Evolutionary conservation across 2,329 filamentous ascomycete species (phyloP).

Genomic region (Lasiodiplodia citricola): DNA sequence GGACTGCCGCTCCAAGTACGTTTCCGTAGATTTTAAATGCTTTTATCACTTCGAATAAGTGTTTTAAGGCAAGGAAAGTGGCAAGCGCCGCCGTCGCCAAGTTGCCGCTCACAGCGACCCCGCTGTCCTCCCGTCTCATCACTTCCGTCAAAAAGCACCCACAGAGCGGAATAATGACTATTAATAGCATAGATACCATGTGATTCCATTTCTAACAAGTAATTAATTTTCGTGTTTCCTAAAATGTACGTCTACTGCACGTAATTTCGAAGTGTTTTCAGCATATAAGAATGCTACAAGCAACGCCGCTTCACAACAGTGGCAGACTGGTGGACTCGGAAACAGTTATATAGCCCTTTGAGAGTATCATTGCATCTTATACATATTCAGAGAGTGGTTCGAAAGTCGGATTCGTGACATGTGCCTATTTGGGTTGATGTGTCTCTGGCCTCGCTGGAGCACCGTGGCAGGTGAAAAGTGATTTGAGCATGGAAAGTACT

Average conservation of each 20-base stretch:
- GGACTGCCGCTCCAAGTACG: neutral
- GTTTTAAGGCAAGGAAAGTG: neutral
- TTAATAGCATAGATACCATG: rapidly evolving
- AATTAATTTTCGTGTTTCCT: rapidly evolving
- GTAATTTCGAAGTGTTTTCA: neutral
- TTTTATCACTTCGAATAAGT: no score
- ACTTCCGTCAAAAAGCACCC: neutral
- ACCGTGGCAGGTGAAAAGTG: neutral
- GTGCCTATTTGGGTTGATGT: neutral
- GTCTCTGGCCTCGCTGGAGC: neutral
- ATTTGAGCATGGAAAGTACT: neutral
- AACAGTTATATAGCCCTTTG: neutral
- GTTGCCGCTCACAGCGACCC: neutral
- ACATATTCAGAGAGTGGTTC: neutral
- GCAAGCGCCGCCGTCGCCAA: neutral
- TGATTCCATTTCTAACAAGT: no score
- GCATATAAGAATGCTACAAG: neutral
- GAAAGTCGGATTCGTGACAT: neutral
- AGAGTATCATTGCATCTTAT: rapidly evolving
- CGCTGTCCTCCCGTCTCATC: neutral
- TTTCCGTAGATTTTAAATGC: neutral
- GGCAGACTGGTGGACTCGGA: neutral
- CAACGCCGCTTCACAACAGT: neutral
- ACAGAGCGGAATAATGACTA: neutral
- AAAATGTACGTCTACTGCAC: rapidly evolving